phyloP scores from a whole-genome alignment of 345 rosid genomes.

The Pelargonium nanum region DNA sequence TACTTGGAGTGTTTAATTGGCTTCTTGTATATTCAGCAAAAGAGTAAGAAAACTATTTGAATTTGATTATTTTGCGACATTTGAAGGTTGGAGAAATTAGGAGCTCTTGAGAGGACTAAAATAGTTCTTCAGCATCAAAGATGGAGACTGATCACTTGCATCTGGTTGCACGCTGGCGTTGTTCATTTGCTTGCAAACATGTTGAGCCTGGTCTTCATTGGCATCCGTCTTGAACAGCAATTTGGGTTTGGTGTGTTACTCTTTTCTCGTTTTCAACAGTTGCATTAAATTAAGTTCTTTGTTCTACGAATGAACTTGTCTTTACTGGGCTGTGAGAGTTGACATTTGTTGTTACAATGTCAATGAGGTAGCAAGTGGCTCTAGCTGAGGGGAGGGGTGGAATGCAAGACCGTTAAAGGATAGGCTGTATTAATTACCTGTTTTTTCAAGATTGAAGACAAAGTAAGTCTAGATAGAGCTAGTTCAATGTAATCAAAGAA shows the following conservation, averaged over 20 bases:
- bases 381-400: too few species aligned
- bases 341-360: background rate
- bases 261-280: constrained; percentile 4
- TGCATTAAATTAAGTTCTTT: too few species aligned
- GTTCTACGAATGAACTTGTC: too few species aligned
- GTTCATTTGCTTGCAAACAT: constrained; percentile 72
- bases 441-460: too few species aligned
- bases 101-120: constrained; percentile 57
- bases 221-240: constrained; percentile 89
- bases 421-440: too few species aligned
- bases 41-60: too few species aligned
- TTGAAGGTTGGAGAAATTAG: constrained; percentile 71
- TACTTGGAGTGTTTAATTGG: too few species aligned
- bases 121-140: constrained; percentile 60
- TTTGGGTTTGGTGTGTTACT: constrained; percentile 68
- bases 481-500: too few species aligned
- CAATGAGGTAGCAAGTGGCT: background rate
- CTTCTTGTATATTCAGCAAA: too few species aligned
- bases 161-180: constrained; percentile 93
- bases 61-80: background rate
- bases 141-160: constrained; percentile 83
- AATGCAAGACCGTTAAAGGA: too few species aligned
- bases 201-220: constrained; percentile 74
- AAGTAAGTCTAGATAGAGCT: too few species aligned
- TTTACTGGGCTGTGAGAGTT: too few species aligned